A percentile compares a stretch with the other conserved stretches of the same genome.
phyloP scores from a whole-genome alignment of 306 rosid genomes.

The Ormosia emarginata region DNA sequence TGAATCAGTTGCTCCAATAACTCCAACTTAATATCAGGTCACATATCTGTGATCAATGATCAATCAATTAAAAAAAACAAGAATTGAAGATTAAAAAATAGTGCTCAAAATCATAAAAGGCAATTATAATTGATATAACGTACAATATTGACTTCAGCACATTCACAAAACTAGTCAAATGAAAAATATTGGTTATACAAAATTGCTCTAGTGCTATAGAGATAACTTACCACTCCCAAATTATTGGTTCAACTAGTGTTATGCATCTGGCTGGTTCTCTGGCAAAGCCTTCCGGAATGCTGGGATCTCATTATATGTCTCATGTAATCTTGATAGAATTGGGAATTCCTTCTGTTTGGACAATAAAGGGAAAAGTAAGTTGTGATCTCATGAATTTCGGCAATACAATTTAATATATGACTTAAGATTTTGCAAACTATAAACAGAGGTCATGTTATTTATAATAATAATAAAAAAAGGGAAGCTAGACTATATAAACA shows the following conservation, averaged over 20 bases:
- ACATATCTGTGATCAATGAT: neutral
- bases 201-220: neutral
- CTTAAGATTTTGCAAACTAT: neutral
- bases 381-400: neutral
- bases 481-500: too few species aligned
- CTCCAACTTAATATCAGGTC: neutral
- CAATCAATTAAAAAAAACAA: neutral
- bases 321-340: slow-evolving; percentile 42
- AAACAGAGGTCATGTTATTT: neutral
- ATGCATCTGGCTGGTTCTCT: slow-evolving; percentile 57
- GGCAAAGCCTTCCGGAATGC: slow-evolving; percentile 55
- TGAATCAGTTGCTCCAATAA: neutral
- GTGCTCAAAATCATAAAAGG: neutral
- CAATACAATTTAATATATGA: neutral
- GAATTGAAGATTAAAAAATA: neutral
- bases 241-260: slow-evolving; percentile 6
- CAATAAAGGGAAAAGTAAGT: neutral
- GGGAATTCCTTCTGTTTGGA: slow-evolving; percentile 52
- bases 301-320: slow-evolving; percentile 43
- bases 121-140: neutral
- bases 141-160: neutral
- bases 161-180: neutral
- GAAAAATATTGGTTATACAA: neutral
- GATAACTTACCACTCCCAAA: neutral
- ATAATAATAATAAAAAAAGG: too few species aligned